phyloP scores from a whole-genome alignment of 2,329 filamentous ascomycete genomes.

The Cladosporium sp. region DNA sequence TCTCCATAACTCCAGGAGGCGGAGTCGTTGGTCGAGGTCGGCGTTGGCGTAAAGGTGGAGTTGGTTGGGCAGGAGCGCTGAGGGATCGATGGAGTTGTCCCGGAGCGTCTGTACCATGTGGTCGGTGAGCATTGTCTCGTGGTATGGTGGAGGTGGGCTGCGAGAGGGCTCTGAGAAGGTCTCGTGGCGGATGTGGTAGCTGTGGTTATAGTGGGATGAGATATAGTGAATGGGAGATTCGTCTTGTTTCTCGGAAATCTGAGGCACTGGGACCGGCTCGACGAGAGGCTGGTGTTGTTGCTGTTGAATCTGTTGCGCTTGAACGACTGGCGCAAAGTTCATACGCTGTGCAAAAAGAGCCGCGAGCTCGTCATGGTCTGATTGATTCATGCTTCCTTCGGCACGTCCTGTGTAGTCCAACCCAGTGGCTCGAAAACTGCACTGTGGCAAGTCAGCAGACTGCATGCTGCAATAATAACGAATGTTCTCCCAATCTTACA shows the following conservation, averaged over 20 bases:
- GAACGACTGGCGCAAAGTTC: conserved; percentile 34
- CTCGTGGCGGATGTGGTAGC: conserved; percentile 51
- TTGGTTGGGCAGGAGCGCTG: conserved; percentile 67
- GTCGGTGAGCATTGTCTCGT: conserved; percentile 25
- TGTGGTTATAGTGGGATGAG: conserved; percentile 81
- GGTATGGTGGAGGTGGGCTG: conserved; percentile 30
- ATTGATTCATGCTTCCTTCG: conserved; percentile 43
- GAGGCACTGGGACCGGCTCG: neutral
- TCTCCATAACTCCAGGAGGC: conserved; percentile 79
- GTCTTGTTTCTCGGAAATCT: conserved; percentile 1
- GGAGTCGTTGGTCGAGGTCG: conserved; percentile 65
- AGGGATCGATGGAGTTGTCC: conserved; percentile 66
- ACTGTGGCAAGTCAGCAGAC: conserved; percentile 31
- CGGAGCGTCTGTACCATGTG: conserved; percentile 47
- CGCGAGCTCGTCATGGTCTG: conserved; percentile 77
- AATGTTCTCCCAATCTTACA: conserved; percentile 35
- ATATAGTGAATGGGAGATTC: conserved; percentile 62
- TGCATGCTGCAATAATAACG: neutral
- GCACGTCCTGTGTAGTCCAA: conserved; percentile 42
- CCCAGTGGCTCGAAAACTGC: conserved; percentile 37
- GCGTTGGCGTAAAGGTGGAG: conserved; percentile 74
- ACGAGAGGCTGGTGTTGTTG: neutral
- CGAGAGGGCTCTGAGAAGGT: conserved; percentile 30
- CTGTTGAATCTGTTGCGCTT: neutral
- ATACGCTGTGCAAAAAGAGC: conserved; percentile 73